Conservation (phyloP, 2,329 filamentous ascomycete species). For the Trichoderma breve region DNA sequence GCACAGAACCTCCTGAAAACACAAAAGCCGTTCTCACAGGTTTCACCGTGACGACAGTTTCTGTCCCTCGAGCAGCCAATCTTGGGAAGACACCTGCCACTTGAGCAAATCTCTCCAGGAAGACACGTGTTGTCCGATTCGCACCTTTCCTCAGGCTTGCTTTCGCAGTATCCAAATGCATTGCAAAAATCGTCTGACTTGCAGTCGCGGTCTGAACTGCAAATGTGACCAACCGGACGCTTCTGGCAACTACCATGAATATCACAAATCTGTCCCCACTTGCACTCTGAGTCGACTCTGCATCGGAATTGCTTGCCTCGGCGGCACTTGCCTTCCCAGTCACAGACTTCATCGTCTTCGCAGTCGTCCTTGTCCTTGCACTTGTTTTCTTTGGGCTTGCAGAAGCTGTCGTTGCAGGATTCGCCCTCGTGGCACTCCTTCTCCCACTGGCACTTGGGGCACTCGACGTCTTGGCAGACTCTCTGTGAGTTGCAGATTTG, state of each 20-base stretch:
- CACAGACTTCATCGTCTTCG: slow-evolving; percentile 1
- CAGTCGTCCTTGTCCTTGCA: not conserved
- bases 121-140: not conserved
- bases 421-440: not conserved
- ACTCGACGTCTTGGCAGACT: not conserved
- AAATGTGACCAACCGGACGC: not conserved
- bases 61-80: not conserved
- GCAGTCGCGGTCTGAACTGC: not conserved
- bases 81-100: not conserved
- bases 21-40: not conserved
- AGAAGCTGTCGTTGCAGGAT: not conserved
- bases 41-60: not conserved
- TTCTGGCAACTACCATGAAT: slow-evolving; percentile 2
- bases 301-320: not conserved
- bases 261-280: not conserved
- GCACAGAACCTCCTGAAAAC: not conserved
- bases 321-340: slow-evolving; percentile 1
- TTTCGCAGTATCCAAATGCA: slow-evolving; percentile 2
- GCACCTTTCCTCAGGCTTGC: not conserved
- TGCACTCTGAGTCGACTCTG: slow-evolving; percentile 1
- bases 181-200: not conserved
- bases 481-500: slow-evolving; percentile 3
- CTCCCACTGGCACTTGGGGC: not conserved
- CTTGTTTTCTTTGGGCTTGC: slow-evolving; percentile 6
- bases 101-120: not conserved